Evolutionary conservation across 805 yeast genomes (phyloP).

Genomic region (Saccharomycopsis amapae): DNA sequence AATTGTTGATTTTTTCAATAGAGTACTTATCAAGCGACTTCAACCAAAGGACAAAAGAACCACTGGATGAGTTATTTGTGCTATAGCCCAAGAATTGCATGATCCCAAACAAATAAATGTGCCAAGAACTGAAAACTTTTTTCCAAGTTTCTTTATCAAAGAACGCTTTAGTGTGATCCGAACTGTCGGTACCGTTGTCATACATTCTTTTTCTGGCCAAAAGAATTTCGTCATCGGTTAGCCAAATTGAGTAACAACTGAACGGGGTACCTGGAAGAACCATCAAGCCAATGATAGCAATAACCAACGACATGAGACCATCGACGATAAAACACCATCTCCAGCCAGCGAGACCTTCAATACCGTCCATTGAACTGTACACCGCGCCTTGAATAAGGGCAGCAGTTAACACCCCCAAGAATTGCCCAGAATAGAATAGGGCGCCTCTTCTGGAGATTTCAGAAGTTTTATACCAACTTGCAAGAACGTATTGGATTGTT

Average conservation of each 20-base stretch:
- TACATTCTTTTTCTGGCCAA: constrained; percentile 42
- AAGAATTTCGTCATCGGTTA: constrained; percentile 52
- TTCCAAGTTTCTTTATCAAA: constrained; percentile 41
- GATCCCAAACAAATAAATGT: constrained; percentile 47
- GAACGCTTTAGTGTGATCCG: constrained; percentile 28
- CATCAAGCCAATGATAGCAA: constrained; percentile 27
- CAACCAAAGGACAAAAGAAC: constrained; percentile 58
- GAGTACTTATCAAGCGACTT: constrained; percentile 39
- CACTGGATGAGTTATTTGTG: constrained; percentile 49
- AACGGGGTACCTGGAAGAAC: constrained; percentile 58
- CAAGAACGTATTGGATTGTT: constrained; percentile 51
- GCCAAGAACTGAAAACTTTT: constrained; percentile 43
- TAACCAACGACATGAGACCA: constrained; percentile 34
- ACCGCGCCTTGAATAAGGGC: constrained; percentile 58
- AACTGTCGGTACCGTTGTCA: constrained; percentile 26
- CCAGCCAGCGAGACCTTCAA: constrained; percentile 54
- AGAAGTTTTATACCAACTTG: constrained; percentile 48
- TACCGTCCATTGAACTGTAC: constrained; percentile 40
- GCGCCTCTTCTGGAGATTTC: constrained; percentile 60
- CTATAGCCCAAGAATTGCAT: constrained; percentile 59
- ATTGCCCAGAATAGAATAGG: constrained; percentile 54
- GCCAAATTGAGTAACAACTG: constrained; percentile 45
- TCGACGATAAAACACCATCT: constrained; percentile 69
- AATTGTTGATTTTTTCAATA: constrained; percentile 39
- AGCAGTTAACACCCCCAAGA: constrained; percentile 53